Conservation (phyloP, 306 rosid genomes). For the Lupinus albus region DNA sequence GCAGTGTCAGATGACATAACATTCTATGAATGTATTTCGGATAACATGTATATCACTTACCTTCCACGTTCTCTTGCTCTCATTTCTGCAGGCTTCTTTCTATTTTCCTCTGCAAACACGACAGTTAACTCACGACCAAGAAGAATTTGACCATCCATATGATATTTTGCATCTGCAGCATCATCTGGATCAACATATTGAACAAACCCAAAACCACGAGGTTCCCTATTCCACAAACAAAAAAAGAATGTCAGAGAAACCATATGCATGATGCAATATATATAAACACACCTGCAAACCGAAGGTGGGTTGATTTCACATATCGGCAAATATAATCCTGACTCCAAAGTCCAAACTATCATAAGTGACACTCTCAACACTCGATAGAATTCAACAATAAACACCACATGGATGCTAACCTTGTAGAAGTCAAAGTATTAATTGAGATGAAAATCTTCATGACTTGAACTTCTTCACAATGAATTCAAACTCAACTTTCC, state of each 20-base stretch:
- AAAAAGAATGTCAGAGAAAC: background rate
- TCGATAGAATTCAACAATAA: conserved; percentile 49
- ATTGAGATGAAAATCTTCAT: conserved; percentile 77
- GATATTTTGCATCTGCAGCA: conserved; percentile 81
- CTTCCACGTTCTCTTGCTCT: conserved; percentile 50
- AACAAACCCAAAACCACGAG: conserved; percentile 83
- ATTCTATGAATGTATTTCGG: background rate
- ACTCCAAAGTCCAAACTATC: conserved; percentile 33
- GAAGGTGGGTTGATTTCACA: conserved; percentile 23
- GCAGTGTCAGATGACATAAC: background rate
- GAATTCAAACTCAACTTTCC: conserved; percentile 65
- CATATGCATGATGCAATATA: background rate
- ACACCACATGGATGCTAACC: conserved; percentile 78
- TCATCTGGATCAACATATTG: conserved; percentile 72
- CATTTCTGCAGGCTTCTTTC: no score
- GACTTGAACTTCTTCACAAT: conserved; percentile 71
- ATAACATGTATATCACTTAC: conserved; percentile 41
- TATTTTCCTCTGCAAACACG: no score
- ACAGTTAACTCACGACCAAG: conserved; percentile 16
- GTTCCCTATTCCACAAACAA: conserved; percentile 57
- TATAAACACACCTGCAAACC: conserved; percentile 26
- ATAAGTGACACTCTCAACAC: conserved; percentile 40
- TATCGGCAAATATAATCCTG: background rate
- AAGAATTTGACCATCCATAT: conserved; percentile 77
- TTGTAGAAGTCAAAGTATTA: conserved; percentile 58